These are phyloP conservation scores for Lithohypha guttulata DNA, from an alignment of 2,329 filamentous ascomycete genomes.

Conservation along the genomic window DNA sequence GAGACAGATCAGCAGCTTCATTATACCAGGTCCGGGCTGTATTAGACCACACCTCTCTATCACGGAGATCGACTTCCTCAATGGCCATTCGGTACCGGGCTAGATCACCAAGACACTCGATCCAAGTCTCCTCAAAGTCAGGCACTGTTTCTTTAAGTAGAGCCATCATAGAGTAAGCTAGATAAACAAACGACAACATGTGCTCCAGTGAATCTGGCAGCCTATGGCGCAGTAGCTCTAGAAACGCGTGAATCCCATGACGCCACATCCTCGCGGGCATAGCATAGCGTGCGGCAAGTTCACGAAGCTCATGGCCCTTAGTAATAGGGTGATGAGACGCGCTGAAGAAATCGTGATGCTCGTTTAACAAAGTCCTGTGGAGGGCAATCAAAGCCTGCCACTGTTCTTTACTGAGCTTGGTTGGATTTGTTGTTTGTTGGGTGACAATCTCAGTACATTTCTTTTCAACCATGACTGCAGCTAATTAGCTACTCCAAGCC, in stretches of 20 bases:
- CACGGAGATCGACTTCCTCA: conserved; percentile 65
- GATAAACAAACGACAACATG: conserved; percentile 83
- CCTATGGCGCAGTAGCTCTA: conserved; percentile 64
- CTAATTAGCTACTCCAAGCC: conserved; percentile 52
- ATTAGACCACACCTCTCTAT: conserved; percentile 69
- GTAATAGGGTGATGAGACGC: conserved; percentile 71
- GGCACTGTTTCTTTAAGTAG: conserved; percentile 76
- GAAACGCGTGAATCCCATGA: conserved; percentile 76
- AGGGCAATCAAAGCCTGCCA: conserved; percentile 77
- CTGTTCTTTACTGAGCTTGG: conserved; percentile 52
- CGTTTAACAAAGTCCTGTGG: conserved; percentile 68
- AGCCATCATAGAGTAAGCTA: conserved; percentile 84
- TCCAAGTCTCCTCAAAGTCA: conserved; percentile 78
- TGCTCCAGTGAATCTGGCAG: conserved; percentile 71
- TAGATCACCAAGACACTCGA: conserved; percentile 82
- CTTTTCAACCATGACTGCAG: conserved; percentile 61
- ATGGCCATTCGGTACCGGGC: conserved; percentile 84
- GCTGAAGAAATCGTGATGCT: conserved; percentile 78
- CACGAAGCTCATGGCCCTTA: conserved; percentile 55
- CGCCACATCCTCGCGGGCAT: conserved; percentile 98
- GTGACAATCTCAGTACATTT: conserved; percentile 79
- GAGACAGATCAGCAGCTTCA: conserved; percentile 65
- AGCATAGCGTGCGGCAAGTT: conserved; percentile 66
- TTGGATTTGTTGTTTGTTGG: conserved; percentile 44
- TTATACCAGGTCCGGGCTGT: conserved; percentile 78